phyloP scores from a whole-genome alignment of 2,329 filamentous ascomycete genomes.

The Penicillium sp. region DNA sequence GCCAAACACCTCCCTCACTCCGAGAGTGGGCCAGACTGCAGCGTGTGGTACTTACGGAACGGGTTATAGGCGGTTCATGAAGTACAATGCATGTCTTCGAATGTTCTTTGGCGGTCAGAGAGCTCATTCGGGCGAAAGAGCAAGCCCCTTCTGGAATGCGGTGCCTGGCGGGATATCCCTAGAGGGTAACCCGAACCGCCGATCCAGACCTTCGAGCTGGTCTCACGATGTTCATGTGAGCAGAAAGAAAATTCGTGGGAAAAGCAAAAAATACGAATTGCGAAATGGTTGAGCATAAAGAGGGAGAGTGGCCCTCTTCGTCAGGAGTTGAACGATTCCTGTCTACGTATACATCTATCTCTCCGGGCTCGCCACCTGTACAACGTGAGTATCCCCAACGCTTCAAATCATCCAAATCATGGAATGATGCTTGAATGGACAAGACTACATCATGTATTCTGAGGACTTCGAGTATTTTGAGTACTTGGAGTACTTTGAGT shows the following conservation, averaged over 20 bases:
- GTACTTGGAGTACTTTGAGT: not conserved
- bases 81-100: not conserved
- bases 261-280: not conserved
- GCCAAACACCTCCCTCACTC: not conserved
- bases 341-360: not conserved
- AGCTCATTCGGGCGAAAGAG: conserved; percentile 21
- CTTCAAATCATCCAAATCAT: not conserved
- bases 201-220: conserved; percentile 21
- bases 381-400: not conserved
- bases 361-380: not conserved
- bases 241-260: conserved; percentile 20
- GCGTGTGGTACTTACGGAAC: not conserved
- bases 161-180: conserved; percentile 31
- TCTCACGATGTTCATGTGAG: conserved; percentile 34
- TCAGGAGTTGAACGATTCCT: not conserved
- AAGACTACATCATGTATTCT: not conserved
- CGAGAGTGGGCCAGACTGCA: conserved; percentile 8
- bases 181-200: conserved; percentile 35
- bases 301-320: conserved; percentile 2
- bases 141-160: conserved; percentile 1
- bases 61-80: not conserved
- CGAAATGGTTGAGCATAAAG: conserved; percentile 7
- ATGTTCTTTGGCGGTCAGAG: conserved; percentile 9
- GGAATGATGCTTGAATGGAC: not conserved
- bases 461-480: no score